These are phyloP conservation scores for Aspergillus cejpii DNA, from an alignment of 2,329 filamentous ascomycete genomes.

Conservation along the genomic window DNA sequence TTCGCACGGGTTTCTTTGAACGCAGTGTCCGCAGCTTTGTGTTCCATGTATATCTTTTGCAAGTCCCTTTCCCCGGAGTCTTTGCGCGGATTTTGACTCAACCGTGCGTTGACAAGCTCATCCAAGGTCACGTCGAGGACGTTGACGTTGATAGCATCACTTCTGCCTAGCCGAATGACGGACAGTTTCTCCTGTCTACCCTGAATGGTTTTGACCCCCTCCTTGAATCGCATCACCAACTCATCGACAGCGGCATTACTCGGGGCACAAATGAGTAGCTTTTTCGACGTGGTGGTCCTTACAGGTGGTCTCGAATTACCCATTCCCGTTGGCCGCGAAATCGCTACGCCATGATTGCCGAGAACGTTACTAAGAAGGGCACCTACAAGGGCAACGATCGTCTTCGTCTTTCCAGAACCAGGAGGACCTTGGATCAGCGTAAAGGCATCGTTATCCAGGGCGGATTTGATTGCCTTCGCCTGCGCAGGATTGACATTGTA, in stretches of 20 bases:
- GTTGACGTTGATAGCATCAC: conserved; percentile 82
- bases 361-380: conserved; percentile 63
- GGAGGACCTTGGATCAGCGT: conserved; percentile 93
- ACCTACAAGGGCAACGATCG: conserved; percentile 92
- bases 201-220: conserved; percentile 69
- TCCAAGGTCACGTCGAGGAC: conserved; percentile 91
- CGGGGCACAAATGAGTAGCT: conserved; percentile 91
- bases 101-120: conserved; percentile 71
- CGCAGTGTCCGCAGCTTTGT: conserved; percentile 56
- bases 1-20: conserved; percentile 64
- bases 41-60: conserved; percentile 63
- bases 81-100: conserved; percentile 47
- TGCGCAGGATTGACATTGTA: conserved; percentile 86
- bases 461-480: conserved; percentile 83
- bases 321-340: conserved; percentile 40
- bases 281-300: conserved; percentile 55
- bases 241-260: conserved; percentile 98
- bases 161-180: conserved; percentile 81
- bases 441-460: conserved; percentile 92
- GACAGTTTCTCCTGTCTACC: conserved; percentile 71
- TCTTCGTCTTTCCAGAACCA: conserved; percentile 97
- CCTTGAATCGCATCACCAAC: conserved; percentile 83
- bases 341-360: conserved; percentile 44
- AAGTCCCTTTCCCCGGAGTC: conserved; percentile 47
- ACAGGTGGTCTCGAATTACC: conserved; percentile 29